Conservation (phyloP, 2,329 filamentous ascomycete species). For the Xylariaceae sp. region DNA sequence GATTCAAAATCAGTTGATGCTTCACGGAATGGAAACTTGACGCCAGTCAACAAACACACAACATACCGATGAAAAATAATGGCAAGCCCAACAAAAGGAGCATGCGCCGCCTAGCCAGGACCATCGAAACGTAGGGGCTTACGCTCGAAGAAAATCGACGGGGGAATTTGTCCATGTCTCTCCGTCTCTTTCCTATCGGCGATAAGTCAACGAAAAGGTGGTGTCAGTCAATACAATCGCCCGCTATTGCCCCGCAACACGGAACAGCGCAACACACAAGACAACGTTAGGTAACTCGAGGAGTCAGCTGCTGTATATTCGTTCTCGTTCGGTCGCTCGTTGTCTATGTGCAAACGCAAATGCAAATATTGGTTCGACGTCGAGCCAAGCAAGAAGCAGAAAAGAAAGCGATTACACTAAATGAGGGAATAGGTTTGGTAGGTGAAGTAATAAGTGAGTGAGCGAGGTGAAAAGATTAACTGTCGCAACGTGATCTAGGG, state of each 20-base stretch:
- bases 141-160: constrained; percentile 28
- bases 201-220: constrained; percentile 9
- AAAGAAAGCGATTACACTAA: constrained; percentile 3
- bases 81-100: constrained; percentile 33
- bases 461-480: not conserved
- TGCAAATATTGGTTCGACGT: too few relatives aligned
- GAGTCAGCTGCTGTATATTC: too few relatives aligned
- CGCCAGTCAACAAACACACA: not conserved
- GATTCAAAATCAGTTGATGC: constrained; percentile 13
- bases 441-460: not conserved
- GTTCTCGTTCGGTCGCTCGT: not conserved
- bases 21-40: not conserved
- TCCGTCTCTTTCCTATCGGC: constrained; percentile 3
- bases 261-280: too few relatives aligned
- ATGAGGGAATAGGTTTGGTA: constrained; percentile 13
- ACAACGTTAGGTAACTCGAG: too few relatives aligned
- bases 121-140: constrained; percentile 27
- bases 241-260: constrained; percentile 22
- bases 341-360: constrained; percentile 26
- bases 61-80: constrained; percentile 32
- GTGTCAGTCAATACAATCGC: constrained; percentile 15
- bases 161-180: constrained; percentile 33
- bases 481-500: not conserved
- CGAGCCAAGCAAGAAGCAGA: constrained; percentile 10
- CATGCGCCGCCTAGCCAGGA: constrained; percentile 34